Conservation (phyloP, 148 eudicot genomes). For the Camellia sinensis region DNA sequence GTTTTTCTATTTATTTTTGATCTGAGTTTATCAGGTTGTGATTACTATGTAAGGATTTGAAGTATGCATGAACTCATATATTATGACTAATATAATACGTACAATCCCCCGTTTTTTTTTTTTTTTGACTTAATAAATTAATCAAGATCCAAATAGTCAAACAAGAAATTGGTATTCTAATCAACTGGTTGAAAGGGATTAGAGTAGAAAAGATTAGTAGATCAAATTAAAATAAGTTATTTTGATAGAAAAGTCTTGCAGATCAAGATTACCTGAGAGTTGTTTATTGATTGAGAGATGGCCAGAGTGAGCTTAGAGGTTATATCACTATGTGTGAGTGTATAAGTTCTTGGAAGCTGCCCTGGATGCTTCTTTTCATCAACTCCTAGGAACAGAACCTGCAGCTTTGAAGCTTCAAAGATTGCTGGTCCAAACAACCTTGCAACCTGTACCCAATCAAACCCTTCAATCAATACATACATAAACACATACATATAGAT, state of each 20-base stretch:
- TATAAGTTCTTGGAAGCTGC: constrained; percentile 83
- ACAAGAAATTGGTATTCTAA: too few relatives aligned
- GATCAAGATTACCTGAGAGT: constrained; percentile 64
- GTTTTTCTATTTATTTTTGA: not conserved
- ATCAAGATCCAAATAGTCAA: not conserved
- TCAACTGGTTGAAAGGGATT: too few relatives aligned
- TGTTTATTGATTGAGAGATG: constrained; percentile 83
- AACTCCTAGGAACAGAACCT: constrained; percentile 72
- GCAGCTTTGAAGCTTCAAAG: constrained; percentile 88
- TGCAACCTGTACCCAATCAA: constrained; percentile 54
- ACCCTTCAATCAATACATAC: constrained; percentile 3
- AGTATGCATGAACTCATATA: not conserved
- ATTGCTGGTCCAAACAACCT: constrained; percentile 92
- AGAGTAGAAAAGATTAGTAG: too few relatives aligned
- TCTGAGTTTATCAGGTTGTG: not conserved
- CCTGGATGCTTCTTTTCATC: constrained; percentile 82
- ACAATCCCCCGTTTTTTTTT: constrained; percentile 12
- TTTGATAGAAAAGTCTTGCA: not conserved
- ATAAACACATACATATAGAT: constrained; percentile 7
- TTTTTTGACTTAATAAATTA: too few relatives aligned
- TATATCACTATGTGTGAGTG: constrained; percentile 85
- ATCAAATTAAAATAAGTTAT: not conserved
- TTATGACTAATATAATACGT: not conserved
- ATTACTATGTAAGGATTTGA: not conserved
- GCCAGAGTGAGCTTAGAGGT: constrained; percentile 89